A percentile compares a stretch with the other conserved stretches of the same genome.
Evolutionary conservation across 768 basidiomycete genomes (phyloP).

Genomic region (Bullera alba): DNA sequence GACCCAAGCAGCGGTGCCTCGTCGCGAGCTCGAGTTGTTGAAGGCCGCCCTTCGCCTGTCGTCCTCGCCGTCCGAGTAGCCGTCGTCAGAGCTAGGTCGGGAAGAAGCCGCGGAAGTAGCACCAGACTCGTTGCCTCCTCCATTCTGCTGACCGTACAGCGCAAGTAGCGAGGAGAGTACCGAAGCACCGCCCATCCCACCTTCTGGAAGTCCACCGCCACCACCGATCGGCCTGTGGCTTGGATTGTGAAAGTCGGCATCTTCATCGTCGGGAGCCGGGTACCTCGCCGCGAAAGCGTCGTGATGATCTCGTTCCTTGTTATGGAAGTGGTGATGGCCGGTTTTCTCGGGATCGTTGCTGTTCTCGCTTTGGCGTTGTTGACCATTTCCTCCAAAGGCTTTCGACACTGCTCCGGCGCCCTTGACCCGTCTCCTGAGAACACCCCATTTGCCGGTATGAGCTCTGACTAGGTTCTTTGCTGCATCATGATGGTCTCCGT

Average conservation of each 20-base stretch:
- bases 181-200: constrained; percentile 30
- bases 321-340: background rate
- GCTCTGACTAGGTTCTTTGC: constrained; percentile 43
- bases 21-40: no score
- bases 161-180: constrained; percentile 62
- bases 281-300: constrained; percentile 35
- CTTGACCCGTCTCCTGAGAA: constrained; percentile 31
- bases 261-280: constrained; percentile 11
- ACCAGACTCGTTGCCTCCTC: constrained; percentile 22
- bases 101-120: constrained; percentile 40
- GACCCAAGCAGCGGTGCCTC: background rate
- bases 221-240: background rate
- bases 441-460: constrained; percentile 44
- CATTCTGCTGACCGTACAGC: constrained; percentile 53
- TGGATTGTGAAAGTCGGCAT: constrained; percentile 8
- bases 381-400: constrained; percentile 21
- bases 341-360: background rate
- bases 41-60: constrained; percentile 11
- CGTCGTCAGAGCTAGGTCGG: constrained; percentile 36
- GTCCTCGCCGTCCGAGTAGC: constrained; percentile 23
- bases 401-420: constrained; percentile 19
- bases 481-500: constrained; percentile 10
- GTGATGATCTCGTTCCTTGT: constrained; percentile 10
- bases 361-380: background rate
- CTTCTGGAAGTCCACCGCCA: constrained; percentile 9